A percentile compares a stretch with the other conserved stretches of the same genome.
These are phyloP conservation scores for Pseudogymnoascus sp. DNA, from an alignment of 2,329 filamentous ascomycete genomes.

Conservation along the genomic window DNA sequence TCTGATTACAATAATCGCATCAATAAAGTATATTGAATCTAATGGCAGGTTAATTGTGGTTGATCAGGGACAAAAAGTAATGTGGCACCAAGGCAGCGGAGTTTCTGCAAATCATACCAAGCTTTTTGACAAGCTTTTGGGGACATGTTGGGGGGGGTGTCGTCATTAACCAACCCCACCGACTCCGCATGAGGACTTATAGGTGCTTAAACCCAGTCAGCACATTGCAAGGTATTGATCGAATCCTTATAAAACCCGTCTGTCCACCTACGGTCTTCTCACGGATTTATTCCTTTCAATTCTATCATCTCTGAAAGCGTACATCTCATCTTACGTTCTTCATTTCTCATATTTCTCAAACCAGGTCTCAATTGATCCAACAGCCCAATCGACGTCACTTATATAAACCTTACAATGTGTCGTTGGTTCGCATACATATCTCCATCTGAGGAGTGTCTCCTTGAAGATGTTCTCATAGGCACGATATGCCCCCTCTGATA, in stretches of 20 bases:
- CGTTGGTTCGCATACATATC: constrained; percentile 51
- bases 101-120: background rate
- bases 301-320: background rate
- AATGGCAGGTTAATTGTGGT: background rate
- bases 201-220: background rate
- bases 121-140: constrained; percentile 3
- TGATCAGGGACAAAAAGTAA: background rate
- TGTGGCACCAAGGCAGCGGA: background rate
- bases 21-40: background rate
- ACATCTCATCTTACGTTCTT: background rate
- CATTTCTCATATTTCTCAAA: background rate
- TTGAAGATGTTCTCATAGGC: constrained; percentile 45
- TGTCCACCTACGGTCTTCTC: background rate
- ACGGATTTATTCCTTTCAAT: background rate
- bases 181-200: background rate
- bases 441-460: constrained; percentile 42
- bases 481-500: constrained; percentile 25
- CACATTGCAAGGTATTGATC: background rate
- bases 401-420: constrained; percentile 30
- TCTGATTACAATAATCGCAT: background rate
- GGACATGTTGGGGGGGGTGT: background rate
- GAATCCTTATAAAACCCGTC: background rate
- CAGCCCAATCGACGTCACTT: background rate
- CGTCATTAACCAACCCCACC: constrained; percentile 1
- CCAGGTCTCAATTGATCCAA: background rate